Conservation (phyloP, 2,329 filamentous ascomycete genomes). For the Aureobasidium leucospermi region DNA sequence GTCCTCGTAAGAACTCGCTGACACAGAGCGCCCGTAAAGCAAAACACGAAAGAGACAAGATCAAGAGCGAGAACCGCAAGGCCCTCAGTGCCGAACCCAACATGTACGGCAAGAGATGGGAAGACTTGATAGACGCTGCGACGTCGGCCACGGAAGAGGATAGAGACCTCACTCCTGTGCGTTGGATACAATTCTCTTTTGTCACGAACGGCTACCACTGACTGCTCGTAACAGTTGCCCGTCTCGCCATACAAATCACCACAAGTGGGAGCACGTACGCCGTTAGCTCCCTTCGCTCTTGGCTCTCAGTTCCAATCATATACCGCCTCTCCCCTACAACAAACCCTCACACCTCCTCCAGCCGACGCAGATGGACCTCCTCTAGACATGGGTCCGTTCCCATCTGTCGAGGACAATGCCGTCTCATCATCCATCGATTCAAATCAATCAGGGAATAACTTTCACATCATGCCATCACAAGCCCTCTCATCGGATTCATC, state of each 20-base stretch:
- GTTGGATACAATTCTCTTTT: slow-evolving; percentile 30
- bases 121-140: slow-evolving; percentile 90
- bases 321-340: slow-evolving; percentile 83
- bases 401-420: slow-evolving; percentile 62
- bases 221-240: slow-evolving; percentile 30
- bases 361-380: slow-evolving; percentile 30
- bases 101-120: slow-evolving; percentile 80
- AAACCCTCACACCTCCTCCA: slow-evolving; percentile 75
- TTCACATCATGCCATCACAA: slow-evolving; percentile 48
- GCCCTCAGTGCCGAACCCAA: slow-evolving; percentile 80
- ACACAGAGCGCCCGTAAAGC: slow-evolving; percentile 68
- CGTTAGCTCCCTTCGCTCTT: slow-evolving; percentile 52
- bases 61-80: slow-evolving; percentile 70
- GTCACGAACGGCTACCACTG: slow-evolving; percentile 16
- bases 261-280: slow-evolving; percentile 46
- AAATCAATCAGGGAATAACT: slow-evolving; percentile 63
- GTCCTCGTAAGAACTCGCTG: slow-evolving; percentile 79
- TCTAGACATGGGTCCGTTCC: slow-evolving; percentile 61
- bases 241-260: slow-evolving; percentile 47
- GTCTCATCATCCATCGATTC: slow-evolving; percentile 52
- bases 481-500: slow-evolving; percentile 50
- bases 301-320: slow-evolving; percentile 56
- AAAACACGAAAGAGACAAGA: slow-evolving; percentile 75
- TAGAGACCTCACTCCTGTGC: slow-evolving; percentile 76
- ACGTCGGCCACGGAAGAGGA: slow-evolving; percentile 91